Evolutionary conservation across 805 yeast species (phyloP), one percentile per base, ranked within the genome.

Genomic region (Zygosaccharomyces kombuchaensis): DNA sequence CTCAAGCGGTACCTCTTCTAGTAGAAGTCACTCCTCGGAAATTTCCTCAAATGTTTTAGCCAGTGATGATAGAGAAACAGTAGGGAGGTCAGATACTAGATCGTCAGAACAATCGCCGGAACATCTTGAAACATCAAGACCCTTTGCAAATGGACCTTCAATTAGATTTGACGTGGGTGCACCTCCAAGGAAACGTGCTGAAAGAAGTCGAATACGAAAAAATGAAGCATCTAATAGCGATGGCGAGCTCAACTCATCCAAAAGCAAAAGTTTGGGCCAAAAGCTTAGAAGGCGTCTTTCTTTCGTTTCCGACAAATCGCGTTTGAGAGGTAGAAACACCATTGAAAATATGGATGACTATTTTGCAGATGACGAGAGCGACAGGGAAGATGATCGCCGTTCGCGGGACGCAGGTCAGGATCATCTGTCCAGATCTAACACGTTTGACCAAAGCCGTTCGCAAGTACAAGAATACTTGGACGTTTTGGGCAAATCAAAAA

Each of bases 401-500:
- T 13, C 43, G 27, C 21, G 21, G 14, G 40, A 35, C 10, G 50
- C 40, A 13, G 25, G 21, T 27, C 16, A 34, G 32, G 41, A 34
- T 30, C 47, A 32, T 19, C 30, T 53, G 13, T 50, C 58, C 39
- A 59, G 58, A 40, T 55, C 65, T 1, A 62, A 57, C 31, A 67
- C 77, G 0, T 55, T 71, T 43, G 47, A 71, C 9, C 67, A 61
- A 40, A 34, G 65, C 17, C 61, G 72, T 21, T 19, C 61, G 2
- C 70, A 72, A 48, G 63, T 62, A 27, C 64, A 68, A 14, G 66
- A 64, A 27, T 71, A 69, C 5, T 48, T 50, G 40, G 74, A 67
- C 48, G 67, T 65, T 31, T 54, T 57, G 25, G 72, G 74, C 47
- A 64, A 81, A 50, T 70, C 81, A 9, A 74, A 71, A 49, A 77